These are phyloP conservation scores for Phycomyces blakesleeanus DNA, from an alignment of 192 early-diverging fungal species.

Conservation along the genomic window DNA sequence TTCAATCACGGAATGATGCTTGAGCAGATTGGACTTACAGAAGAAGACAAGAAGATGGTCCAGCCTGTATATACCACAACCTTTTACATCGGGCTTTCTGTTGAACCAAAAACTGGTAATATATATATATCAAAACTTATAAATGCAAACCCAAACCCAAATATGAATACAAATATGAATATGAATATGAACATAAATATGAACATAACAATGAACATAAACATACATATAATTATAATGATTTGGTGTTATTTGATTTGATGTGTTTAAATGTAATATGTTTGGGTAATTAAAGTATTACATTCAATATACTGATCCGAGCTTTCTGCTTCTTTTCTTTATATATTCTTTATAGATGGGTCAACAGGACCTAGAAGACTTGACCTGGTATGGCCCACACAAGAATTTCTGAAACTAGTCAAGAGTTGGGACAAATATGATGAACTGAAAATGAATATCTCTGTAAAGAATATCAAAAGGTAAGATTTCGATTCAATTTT, in stretches of 20 bases:
- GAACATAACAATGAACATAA: too few relatives aligned
- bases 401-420: conserved; percentile 79
- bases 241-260: too few relatives aligned
- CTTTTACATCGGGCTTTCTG: conserved; percentile 86
- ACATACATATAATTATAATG: too few relatives aligned
- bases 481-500: conserved; percentile 16
- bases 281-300: too few relatives aligned
- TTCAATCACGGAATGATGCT: conserved; percentile 6
- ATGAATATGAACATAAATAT: not conserved
- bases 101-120: conserved; percentile 53
- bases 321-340: too few relatives aligned
- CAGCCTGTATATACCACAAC: conserved; percentile 66
- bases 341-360: conserved; percentile 20
- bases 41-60: conserved; percentile 13
- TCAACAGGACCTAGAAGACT: conserved; percentile 55
- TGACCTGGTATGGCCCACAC: conserved; percentile 76
- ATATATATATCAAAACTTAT: not conserved
- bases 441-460: conserved; percentile 58
- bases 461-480: conserved; percentile 58
- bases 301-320: too few relatives aligned
- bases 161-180: too few relatives aligned
- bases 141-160: not conserved
- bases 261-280: too few relatives aligned
- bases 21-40: conserved; percentile 18
- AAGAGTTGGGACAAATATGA: conserved; percentile 82